Evolutionary conservation across 345 rosid genomes (phyloP).

Genomic region (Sapria himalayana): DNA sequence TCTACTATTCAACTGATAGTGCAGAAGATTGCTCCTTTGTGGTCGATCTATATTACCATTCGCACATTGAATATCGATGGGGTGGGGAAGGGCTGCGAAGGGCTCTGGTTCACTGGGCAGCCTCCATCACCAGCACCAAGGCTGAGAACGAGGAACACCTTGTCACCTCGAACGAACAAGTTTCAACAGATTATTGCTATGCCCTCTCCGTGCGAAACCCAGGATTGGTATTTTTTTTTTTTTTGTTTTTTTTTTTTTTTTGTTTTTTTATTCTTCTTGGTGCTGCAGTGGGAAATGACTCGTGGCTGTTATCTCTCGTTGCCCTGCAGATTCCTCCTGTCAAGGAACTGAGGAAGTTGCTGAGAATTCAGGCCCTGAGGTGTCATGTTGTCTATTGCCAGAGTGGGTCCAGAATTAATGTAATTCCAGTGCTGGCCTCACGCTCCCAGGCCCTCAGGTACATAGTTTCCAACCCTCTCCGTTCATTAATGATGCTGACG

Average conservation of each 20-base stretch:
- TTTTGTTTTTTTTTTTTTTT: not conserved
- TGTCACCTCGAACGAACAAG: slow-evolving; percentile 52
- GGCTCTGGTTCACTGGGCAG: slow-evolving; percentile 80
- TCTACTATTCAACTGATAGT: slow-evolving; percentile 53
- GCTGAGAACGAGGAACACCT: slow-evolving; percentile 30
- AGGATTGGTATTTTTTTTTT: slow-evolving; percentile 26
- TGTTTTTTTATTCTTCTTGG: slow-evolving; percentile 6
- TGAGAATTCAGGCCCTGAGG: slow-evolving; percentile 82
- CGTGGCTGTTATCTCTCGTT: too few relatives aligned
- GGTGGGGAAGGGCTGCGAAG: slow-evolving; percentile 97
- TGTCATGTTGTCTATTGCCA: slow-evolving; percentile 70
- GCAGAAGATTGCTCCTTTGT: slow-evolving; percentile 53
- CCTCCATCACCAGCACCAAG: slow-evolving; percentile 33
- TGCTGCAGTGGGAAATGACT: too few relatives aligned
- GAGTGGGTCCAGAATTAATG: slow-evolving; percentile 57
- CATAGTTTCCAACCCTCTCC: too few relatives aligned
- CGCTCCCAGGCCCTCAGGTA: slow-evolving; percentile 89
- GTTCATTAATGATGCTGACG: too few relatives aligned
- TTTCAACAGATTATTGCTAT: slow-evolving; percentile 77
- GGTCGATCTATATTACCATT: slow-evolving; percentile 80
- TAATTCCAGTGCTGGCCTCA: slow-evolving; percentile 70
- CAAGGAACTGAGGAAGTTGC: slow-evolving; percentile 61
- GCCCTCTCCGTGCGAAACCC: slow-evolving; percentile 46
- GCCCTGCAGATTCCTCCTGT: slow-evolving; percentile 64
- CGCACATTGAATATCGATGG: slow-evolving; percentile 95